Percentiles rank a stretch among this genome's conserved stretches.
Conservation (phyloP, 2,329 filamentous ascomycete genomes). For the Cladophialophora psammophila region DNA sequence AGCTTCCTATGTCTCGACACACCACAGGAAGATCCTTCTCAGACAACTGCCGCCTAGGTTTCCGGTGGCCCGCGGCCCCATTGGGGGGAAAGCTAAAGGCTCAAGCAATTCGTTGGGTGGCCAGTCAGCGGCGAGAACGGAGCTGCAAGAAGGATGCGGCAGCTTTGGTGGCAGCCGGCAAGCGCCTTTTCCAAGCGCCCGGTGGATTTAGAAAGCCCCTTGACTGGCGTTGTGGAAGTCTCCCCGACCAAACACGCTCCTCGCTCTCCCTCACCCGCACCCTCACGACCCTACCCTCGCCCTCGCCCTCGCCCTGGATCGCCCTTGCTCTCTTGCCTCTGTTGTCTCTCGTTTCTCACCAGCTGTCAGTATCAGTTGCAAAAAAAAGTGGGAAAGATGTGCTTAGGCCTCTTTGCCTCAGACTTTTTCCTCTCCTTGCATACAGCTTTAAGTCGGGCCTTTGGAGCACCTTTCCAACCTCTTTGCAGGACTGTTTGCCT, state of each 20-base stretch:
- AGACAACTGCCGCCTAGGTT: conserved; percentile 20
- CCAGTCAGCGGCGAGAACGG: conserved; percentile 19
- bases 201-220: not conserved
- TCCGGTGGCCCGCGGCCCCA: conserved; percentile 24
- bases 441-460: conserved; percentile 6
- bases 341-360: conserved; percentile 15
- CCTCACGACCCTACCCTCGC: not conserved
- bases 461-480: not conserved
- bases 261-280: conserved; percentile 1
- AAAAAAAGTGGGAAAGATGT: conserved; percentile 12
- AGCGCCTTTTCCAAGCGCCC: conserved; percentile 29
- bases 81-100: conserved; percentile 13
- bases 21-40: conserved; percentile 8
- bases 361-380: conserved; percentile 10
- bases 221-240: conserved; percentile 13
- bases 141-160: conserved; percentile 18
- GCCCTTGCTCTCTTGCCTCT: not conserved
- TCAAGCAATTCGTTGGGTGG: conserved; percentile 11
- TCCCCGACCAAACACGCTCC: conserved; percentile 9
- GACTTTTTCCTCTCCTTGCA: not conserved
- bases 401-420: conserved; percentile 8
- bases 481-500: not conserved
- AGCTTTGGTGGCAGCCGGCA: conserved; percentile 23
- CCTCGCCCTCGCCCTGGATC: too few relatives aligned
- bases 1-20: not conserved